phyloP scores from a whole-genome alignment of 2,329 filamentous ascomycete genomes.

The Leptographium radiaticola region DNA sequence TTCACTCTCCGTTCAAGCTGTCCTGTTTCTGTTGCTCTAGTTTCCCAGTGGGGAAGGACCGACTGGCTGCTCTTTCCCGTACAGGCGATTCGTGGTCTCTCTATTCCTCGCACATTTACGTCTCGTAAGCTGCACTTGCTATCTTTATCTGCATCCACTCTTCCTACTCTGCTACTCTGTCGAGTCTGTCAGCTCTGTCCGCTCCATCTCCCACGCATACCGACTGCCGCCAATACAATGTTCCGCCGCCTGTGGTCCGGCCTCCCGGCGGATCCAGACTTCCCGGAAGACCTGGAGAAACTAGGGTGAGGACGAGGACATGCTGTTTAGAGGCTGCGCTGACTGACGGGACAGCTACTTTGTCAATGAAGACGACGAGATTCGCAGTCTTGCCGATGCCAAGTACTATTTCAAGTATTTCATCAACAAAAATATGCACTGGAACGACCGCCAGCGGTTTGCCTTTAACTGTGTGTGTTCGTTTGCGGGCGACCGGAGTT shows the following conservation, averaged over 20 bases:
- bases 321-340: neutral
- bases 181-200: neutral
- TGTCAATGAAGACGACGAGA: slow-evolving; percentile 60
- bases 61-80: too few relatives aligned
- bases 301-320: slow-evolving; percentile 50
- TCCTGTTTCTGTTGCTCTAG: too few relatives aligned
- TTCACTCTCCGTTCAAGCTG: too few relatives aligned
- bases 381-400: slow-evolving; percentile 56
- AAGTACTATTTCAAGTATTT: slow-evolving; percentile 63
- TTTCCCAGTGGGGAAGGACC: too few relatives aligned
- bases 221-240: slow-evolving; percentile 34
- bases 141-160: too few relatives aligned
- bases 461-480: slow-evolving; percentile 53
- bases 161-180: too few relatives aligned
- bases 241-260: slow-evolving; percentile 57
- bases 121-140: too few relatives aligned
- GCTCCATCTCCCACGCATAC: neutral
- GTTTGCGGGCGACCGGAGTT: neutral
- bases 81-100: too few relatives aligned
- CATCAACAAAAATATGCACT: slow-evolving; percentile 57
- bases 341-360: slow-evolving; percentile 49
- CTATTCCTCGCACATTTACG: too few relatives aligned
- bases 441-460: slow-evolving; percentile 64
- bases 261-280: slow-evolving; percentile 58
- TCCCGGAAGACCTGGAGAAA: slow-evolving; percentile 49